Evolutionary conservation across 2,329 filamentous ascomycete genomes (phyloP).

Genomic region (Clarireedia sp.): DNA sequence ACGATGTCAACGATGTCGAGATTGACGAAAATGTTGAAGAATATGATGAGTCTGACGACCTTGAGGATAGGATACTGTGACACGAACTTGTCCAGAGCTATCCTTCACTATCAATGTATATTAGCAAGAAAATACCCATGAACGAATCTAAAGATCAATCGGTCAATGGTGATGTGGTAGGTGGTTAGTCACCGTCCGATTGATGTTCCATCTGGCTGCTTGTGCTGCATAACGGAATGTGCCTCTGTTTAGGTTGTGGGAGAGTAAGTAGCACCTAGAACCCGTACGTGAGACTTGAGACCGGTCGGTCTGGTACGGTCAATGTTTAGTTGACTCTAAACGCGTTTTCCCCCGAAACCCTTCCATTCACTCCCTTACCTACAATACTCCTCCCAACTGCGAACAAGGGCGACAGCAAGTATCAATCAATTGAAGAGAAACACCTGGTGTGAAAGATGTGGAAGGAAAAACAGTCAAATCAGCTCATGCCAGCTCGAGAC

Average conservation of each 20-base stretch:
- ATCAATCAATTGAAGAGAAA: too few relatives aligned
- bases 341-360: too few relatives aligned
- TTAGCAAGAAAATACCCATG: not conserved
- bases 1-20: not conserved
- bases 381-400: too few relatives aligned
- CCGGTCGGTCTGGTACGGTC: too few relatives aligned
- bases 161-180: not conserved
- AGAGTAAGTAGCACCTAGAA: too few relatives aligned
- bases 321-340: too few relatives aligned
- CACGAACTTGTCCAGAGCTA: not conserved
- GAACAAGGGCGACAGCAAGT: too few relatives aligned
- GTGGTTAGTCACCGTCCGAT: not conserved
- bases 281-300: too few relatives aligned
- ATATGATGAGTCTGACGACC: slow-evolving; percentile 7
- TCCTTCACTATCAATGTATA: not conserved
- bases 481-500: too few relatives aligned
- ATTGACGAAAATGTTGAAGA: not conserved
- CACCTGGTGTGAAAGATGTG: not conserved
- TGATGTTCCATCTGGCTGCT: not conserved
- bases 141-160: not conserved
- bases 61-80: slow-evolving; percentile 21
- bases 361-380: too few relatives aligned
- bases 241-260: too few relatives aligned
- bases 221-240: not conserved
- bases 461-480: too few relatives aligned